These are phyloP conservation scores for Leccinum arenicola DNA, from an alignment of 768 basidiomycete genomes.

Conservation along the genomic window DNA sequence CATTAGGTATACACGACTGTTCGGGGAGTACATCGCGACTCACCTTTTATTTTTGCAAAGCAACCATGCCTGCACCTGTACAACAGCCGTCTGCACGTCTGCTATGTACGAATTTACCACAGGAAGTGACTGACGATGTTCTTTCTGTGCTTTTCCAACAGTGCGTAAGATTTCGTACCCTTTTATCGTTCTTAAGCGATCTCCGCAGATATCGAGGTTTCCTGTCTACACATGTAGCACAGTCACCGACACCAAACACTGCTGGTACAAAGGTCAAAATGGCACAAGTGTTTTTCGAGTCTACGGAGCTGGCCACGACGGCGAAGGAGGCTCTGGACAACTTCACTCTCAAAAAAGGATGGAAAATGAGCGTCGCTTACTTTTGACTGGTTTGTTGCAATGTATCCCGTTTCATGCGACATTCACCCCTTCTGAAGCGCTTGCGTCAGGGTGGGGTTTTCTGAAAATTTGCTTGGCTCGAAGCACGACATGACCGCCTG, in stretches of 20 bases:
- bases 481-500: not conserved
- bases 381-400: conserved; percentile 35
- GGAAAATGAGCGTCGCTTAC: conserved; percentile 78
- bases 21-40: conserved; percentile 6
- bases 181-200: not conserved
- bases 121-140: conserved; percentile 86
- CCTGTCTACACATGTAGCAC: conserved; percentile 64
- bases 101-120: conserved; percentile 82
- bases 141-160: conserved; percentile 88
- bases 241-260: conserved; percentile 66
- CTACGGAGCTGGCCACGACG: conserved; percentile 64
- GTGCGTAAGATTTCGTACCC: conserved; percentile 47
- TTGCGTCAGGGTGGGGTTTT: conserved; percentile 24
- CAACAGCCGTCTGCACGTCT: conserved; percentile 61
- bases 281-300: conserved; percentile 78
- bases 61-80: conserved; percentile 43
- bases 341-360: conserved; percentile 83
- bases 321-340: conserved; percentile 84
- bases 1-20: conserved; percentile 45
- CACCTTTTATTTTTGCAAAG: conserved; percentile 23
- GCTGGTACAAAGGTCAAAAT: conserved; percentile 69
- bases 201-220: conserved; percentile 77
- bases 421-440: conserved; percentile 37
- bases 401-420: conserved; percentile 10
- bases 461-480: not conserved